Base-by-base conservation (phyloP, 1,284 basidiomycete genomes). In the Ceraceosorus bombacis region DNA sequence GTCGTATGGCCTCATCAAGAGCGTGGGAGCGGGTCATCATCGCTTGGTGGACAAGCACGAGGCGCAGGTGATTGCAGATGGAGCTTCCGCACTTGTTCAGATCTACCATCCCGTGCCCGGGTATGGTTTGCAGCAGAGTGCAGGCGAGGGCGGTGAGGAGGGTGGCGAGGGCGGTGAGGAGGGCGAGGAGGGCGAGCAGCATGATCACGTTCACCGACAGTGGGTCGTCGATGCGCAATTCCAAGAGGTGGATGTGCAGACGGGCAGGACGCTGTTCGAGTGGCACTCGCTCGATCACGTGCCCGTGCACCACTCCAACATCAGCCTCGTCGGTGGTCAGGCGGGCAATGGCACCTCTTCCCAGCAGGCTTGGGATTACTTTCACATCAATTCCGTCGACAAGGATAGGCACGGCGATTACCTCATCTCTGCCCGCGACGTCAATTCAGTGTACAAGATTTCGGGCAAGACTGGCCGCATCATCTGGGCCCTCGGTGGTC, bases 231-330 rank as follows among this genome's bases (percentile, higher is more conserved):
- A 57, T 36, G 67, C 72, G 46, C 49, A 67, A 13, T 60, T 70
- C 6, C 75, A 78, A 59, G 77, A 78, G 61, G 61, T 78, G 36
- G 67, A 78, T 59, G 65, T 78, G 53, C 65, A 58, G 4, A 72
- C 70, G 4, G 73, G 68, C 55, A 53, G 65, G 57, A 59, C 53
- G 6, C 6, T 60, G 10, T 69, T 69, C 39, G 60, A 68, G 49
- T 68, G 66, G 66, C 51, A 41, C n/a, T 48, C 59, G 27, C 48
- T 60, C 6, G 66, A 66, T 5, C 66, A 68, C 40, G 55, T 68
- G 2, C 50, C 51, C 0, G 41, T 63, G 12, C 49, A 37, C 4
- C 59, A 68, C 54, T 60, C 67, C 41, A 62, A 54, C 40, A 66
- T 60, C 27, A 15, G 12, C 40, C 17, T 67, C 7, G 5, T 38